These are phyloP conservation scores for Heterobasidion parviporum DNA, from an alignment of 1,284 basidiomycete genomes.

Conservation along the genomic window DNA sequence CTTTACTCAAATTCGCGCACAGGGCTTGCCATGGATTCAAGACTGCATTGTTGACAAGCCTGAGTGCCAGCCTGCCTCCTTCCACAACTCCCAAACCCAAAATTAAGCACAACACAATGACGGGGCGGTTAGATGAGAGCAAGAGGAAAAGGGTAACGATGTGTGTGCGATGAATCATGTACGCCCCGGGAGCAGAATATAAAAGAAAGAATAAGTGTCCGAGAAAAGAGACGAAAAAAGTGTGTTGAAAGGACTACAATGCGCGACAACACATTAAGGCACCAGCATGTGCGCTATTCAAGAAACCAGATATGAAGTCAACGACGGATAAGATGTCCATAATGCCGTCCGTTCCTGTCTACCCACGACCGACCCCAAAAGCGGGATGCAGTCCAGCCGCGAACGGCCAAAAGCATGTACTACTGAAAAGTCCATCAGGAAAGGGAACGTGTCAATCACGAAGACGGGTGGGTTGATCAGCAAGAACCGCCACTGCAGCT, in stretches of 20 bases:
- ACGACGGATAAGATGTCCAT: neutral
- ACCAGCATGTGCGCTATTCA: neutral
- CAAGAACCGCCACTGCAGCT: neutral
- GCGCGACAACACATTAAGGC: neutral
- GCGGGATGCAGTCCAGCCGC: neutral
- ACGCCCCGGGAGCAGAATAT: neutral
- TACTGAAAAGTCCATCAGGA: neutral
- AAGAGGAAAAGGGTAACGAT: neutral
- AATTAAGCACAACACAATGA: slow-evolving; percentile 1
- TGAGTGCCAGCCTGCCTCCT: neutral
- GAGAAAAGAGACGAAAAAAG: neutral
- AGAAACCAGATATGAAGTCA: neutral
- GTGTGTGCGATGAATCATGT: neutral
- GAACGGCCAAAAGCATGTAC: neutral
- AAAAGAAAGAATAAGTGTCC: neutral
- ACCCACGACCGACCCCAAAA: neutral
- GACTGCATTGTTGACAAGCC: neutral
- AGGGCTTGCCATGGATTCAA: too few relatives aligned
- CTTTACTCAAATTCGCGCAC: too few relatives aligned
- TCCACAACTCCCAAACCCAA: neutral
- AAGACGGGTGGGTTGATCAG: neutral
- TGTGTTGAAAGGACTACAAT: neutral
- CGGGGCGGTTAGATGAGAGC: neutral
- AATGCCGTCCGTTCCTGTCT: neutral
- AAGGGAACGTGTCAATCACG: neutral